A percentile compares a stretch with the other conserved stretches of the same genome.
These are phyloP conservation scores for Firmiana major DNA, from an alignment of 345 rosid genomes.

Conservation along the genomic window DNA sequence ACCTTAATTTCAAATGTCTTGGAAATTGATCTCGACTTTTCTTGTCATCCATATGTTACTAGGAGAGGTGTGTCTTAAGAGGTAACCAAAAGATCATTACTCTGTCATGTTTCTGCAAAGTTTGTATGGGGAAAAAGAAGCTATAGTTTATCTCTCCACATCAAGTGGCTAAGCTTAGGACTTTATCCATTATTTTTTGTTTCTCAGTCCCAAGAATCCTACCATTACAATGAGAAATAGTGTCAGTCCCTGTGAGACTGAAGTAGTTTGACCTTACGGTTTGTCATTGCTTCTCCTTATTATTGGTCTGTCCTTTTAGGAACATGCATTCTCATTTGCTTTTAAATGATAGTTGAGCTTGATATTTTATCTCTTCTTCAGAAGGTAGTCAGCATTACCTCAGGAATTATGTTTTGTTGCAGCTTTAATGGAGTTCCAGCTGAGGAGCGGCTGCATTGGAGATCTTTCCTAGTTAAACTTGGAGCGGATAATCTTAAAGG, in stretches of 20 bases:
- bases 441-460: slow-evolving; percentile 91
- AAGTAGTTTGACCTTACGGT: neutral
- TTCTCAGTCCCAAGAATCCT: neutral
- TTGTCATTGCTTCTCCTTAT: neutral
- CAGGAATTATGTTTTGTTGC: slow-evolving; percentile 13
- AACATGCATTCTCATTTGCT: neutral
- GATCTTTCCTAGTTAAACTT: slow-evolving; percentile 86
- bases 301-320: neutral
- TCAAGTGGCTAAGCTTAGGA: neutral
- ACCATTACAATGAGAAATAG: neutral
- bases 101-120: neutral
- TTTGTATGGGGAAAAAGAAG: neutral
- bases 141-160: neutral
- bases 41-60: neutral
- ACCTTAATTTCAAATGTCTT: neutral
- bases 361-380: too few relatives aligned
- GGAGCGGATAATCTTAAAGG: slow-evolving; percentile 93
- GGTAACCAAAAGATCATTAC: neutral
- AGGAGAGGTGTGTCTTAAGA: neutral
- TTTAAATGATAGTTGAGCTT: neutral
- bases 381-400: slow-evolving; percentile 4
- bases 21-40: neutral
- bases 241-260: neutral
- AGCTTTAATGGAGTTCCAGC: slow-evolving; percentile 97
- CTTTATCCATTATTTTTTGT: neutral